These are phyloP conservation scores for Pseudogymnoascus pannorum DNA, from an alignment of 2,329 filamentous ascomycete species.

Conservation along the genomic window DNA sequence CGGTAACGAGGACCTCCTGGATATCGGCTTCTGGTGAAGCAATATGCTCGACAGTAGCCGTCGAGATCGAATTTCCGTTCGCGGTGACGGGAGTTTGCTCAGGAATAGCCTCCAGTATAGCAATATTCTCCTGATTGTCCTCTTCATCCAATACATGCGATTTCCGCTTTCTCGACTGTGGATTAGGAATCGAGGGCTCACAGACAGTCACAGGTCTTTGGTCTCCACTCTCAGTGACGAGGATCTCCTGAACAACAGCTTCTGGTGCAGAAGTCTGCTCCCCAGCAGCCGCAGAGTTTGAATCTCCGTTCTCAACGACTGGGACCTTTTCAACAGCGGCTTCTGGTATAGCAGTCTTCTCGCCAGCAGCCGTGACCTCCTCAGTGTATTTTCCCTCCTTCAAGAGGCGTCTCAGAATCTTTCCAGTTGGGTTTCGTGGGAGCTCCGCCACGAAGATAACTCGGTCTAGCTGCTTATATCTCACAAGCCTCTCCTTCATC, in stretches of 20 bases:
- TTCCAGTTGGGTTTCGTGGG: conserved; percentile 42
- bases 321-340: background rate
- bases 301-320: background rate
- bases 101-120: background rate
- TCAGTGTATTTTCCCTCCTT: background rate
- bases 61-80: background rate
- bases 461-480: conserved; percentile 41
- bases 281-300: background rate
- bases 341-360: background rate
- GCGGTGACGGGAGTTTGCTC: background rate
- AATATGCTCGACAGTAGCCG: background rate
- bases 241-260: background rate
- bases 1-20: background rate
- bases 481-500: conserved; percentile 34
- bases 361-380: background rate
- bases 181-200: too few species aligned
- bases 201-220: too few species aligned
- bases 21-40: background rate
- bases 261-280: background rate
- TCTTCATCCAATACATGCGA: too few species aligned
- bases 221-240: background rate
- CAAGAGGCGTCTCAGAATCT: conserved; percentile 33
- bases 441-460: conserved; percentile 42
- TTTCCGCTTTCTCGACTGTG: too few species aligned
- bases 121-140: background rate